Evolutionary conservation across 2,329 filamentous ascomycete genomes (phyloP).

Genomic region (Fusarium sterilihyphosum): DNA sequence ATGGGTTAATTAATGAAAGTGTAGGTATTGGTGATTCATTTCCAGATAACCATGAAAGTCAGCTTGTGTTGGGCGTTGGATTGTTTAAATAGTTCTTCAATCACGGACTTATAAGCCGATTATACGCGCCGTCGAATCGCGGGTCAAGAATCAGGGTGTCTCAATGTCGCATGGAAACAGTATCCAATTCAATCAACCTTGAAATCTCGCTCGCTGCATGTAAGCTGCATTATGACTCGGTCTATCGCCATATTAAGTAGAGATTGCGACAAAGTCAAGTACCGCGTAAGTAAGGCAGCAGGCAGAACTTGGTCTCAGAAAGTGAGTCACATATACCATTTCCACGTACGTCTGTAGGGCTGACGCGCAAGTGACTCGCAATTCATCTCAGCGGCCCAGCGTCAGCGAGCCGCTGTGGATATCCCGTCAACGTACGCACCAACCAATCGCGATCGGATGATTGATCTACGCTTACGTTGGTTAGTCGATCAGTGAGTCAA

Average conservation of each 20-base stretch:
- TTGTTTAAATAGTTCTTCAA: background rate
- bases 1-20: background rate
- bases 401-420: background rate
- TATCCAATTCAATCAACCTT: too few species aligned
- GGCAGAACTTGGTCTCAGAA: too few species aligned
- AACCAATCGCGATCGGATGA: background rate
- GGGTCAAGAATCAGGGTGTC: too few species aligned
- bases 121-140: background rate
- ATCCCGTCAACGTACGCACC: rapidly evolving
- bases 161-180: too few species aligned
- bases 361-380: background rate
- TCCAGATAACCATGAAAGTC: background rate
- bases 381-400: background rate
- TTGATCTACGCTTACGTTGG: background rate
- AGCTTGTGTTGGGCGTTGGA: too few species aligned
- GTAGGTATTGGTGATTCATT: rapidly evolving
- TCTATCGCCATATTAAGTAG: too few species aligned
- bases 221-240: too few species aligned
- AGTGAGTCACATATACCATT: background rate
- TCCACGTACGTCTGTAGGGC: background rate
- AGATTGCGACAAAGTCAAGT: too few species aligned
- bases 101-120: rapidly evolving
- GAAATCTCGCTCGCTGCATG: too few species aligned
- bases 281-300: too few species aligned
- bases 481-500: background rate